Evolutionary conservation across 345 rosid species (phyloP).

Genomic region (Corchorus capsularis): DNA sequence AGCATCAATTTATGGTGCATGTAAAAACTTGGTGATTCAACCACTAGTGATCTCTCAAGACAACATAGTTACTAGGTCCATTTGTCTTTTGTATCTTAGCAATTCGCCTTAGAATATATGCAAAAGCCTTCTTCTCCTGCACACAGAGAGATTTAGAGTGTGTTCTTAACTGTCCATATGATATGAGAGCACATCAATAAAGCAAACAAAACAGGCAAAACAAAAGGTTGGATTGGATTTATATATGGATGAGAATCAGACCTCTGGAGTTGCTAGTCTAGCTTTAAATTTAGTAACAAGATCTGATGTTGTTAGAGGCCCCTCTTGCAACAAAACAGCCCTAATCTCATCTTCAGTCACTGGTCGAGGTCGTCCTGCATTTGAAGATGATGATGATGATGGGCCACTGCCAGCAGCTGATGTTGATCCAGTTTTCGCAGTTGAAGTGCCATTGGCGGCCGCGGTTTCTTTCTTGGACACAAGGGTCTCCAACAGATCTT

Average conservation of each 20-base stretch:
- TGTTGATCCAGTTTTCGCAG: slow-evolving; percentile 46
- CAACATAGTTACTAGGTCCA: slow-evolving; percentile 66
- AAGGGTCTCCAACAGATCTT: too few species aligned
- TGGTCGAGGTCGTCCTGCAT: slow-evolving; percentile 51
- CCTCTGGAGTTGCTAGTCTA: slow-evolving; percentile 71
- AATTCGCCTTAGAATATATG: slow-evolving; percentile 73
- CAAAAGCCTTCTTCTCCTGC: slow-evolving; percentile 90
- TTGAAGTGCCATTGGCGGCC: slow-evolving; percentile 48
- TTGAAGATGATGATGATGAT: slow-evolving; percentile 43
- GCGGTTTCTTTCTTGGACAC: not conserved
- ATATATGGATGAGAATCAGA: slow-evolving; percentile 22
- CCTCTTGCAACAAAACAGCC: slow-evolving; percentile 73
- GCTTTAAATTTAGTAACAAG: slow-evolving; percentile 85
- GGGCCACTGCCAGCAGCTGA: slow-evolving; percentile 50
- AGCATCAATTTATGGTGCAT: not conserved
- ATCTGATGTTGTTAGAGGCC: slow-evolving; percentile 82
- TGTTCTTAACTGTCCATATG: not conserved
- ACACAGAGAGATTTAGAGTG: not conserved
- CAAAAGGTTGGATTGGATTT: not conserved
- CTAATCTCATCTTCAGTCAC: slow-evolving; percentile 92
- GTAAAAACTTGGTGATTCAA: not conserved
- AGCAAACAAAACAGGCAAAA: not conserved
- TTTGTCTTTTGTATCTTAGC: slow-evolving; percentile 87
- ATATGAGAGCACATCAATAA: not conserved
- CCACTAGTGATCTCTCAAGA: slow-evolving; percentile 62